These are phyloP conservation scores for Sporisorium scitamineum DNA, from an alignment of 1,284 basidiomycete species.

Conservation along the genomic window DNA sequence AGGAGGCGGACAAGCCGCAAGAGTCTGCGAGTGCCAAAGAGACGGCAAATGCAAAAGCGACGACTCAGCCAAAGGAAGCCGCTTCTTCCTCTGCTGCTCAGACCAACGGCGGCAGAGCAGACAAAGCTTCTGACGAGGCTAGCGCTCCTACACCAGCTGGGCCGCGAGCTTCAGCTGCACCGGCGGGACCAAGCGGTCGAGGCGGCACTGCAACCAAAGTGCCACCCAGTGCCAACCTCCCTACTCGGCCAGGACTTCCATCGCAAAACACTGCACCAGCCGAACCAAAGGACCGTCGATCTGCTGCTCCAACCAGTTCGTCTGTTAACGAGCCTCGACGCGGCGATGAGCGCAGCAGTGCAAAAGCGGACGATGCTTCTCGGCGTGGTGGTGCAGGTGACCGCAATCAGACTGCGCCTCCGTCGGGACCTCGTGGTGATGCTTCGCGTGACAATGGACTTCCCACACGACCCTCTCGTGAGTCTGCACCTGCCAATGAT, in stretches of 20 bases:
- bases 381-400: slow-evolving; percentile 6
- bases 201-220: slow-evolving; percentile 21
- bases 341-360: slow-evolving; percentile 12
- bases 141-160: slow-evolving; percentile 9
- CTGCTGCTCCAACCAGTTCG: slow-evolving; percentile 1
- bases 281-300: slow-evolving; percentile 25
- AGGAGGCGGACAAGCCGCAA: slow-evolving; percentile 6
- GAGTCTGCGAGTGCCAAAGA: background rate
- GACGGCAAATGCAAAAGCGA: background rate
- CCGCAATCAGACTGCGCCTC: slow-evolving; percentile 5
- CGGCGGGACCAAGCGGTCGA: slow-evolving; percentile 15
- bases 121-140: slow-evolving; percentile 15
- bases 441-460: slow-evolving; percentile 20
- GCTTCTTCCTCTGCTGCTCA: background rate
- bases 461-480: slow-evolving; percentile 23
- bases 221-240: slow-evolving; percentile 36
- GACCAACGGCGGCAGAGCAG: slow-evolving; percentile 9
- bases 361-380: slow-evolving; percentile 13
- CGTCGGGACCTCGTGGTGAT: slow-evolving; percentile 25
- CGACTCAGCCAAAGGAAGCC: slow-evolving; percentile 6
- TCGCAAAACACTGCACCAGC: slow-evolving; percentile 20
- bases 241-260: slow-evolving; percentile 20
- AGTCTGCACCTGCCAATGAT: slow-evolving; percentile 9
- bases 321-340: slow-evolving; percentile 15
- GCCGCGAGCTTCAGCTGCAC: slow-evolving; percentile 6